A percentile compares a stretch with the other conserved stretches of the same genome.
phyloP scores from a whole-genome alignment of 208 protist genomes.

The Crithidia acanthocephali region DNA sequence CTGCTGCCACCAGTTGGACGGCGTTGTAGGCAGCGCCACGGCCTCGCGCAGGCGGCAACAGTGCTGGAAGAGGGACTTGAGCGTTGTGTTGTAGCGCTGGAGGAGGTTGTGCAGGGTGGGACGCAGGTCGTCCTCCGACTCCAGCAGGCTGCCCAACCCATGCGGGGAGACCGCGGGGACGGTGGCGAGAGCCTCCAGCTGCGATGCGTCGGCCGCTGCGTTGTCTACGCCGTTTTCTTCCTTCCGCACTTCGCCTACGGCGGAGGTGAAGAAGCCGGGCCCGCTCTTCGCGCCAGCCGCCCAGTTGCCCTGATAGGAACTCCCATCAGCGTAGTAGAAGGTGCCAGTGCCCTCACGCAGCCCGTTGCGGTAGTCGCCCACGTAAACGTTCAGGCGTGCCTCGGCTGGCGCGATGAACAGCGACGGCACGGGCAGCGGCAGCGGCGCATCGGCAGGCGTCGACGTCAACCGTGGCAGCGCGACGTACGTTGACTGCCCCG shows the following conservation, averaged over 20 bases:
- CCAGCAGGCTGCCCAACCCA: conserved; percentile 26
- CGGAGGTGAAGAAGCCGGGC: conserved; percentile 56
- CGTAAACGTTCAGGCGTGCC: conserved; percentile 80
- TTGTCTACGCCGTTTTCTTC: neutral
- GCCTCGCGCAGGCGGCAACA: conserved; percentile 46
- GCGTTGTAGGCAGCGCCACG: conserved; percentile 67
- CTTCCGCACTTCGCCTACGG: conserved; percentile 46
- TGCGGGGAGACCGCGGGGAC: conserved; percentile 25
- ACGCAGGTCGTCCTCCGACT: conserved; percentile 39
- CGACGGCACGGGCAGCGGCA: conserved; percentile 20
- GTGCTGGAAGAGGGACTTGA: conserved; percentile 60
- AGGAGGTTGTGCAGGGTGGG: conserved; percentile 43
- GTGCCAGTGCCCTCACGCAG: conserved; percentile 69
- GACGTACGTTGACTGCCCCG: conserved; percentile 76
- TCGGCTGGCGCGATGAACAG: conserved; percentile 45
- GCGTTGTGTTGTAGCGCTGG: conserved; percentile 70
- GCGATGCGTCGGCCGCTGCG: conserved; percentile 17
- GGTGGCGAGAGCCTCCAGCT: conserved; percentile 30
- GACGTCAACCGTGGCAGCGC: conserved; percentile 14
- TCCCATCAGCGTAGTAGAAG: conserved; percentile 91
- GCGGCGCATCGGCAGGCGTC: neutral
- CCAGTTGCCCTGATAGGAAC: conserved; percentile 87
- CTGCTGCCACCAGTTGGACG: conserved; percentile 74
- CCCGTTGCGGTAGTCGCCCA: conserved; percentile 58
- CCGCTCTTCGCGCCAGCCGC: conserved; percentile 59